These are phyloP conservation scores for Solanum chiquidenum DNA, from an alignment of 257 asterid genomes.

Conservation along the genomic window DNA sequence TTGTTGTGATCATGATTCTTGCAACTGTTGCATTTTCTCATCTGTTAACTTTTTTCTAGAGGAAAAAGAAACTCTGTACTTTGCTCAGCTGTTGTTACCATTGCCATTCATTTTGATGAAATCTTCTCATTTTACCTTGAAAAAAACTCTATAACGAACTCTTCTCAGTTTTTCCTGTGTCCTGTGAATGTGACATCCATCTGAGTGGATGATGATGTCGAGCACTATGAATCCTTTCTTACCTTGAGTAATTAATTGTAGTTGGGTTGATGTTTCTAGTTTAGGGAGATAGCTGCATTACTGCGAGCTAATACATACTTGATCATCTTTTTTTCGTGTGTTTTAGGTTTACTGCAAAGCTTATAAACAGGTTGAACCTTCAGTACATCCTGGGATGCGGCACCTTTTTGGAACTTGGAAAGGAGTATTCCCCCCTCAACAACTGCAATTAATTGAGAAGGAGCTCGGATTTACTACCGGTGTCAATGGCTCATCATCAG, in stretches of 20 bases:
- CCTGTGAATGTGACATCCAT: background rate
- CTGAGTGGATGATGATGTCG: background rate
- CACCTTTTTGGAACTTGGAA: slow-evolving; percentile 97
- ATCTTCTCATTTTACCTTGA: background rate
- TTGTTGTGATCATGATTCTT: background rate
- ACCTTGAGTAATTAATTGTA: background rate
- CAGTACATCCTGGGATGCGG: slow-evolving; percentile 75
- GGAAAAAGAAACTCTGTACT: background rate
- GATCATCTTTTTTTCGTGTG: background rate
- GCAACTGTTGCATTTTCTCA: background rate
- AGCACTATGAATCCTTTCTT: background rate
- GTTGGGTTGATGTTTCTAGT: background rate
- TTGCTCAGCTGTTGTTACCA: background rate
- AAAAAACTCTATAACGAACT: background rate
- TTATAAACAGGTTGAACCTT: slow-evolving; percentile 72
- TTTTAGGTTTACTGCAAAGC: slow-evolving; percentile 81
- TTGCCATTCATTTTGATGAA: background rate
- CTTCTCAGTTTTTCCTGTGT: background rate
- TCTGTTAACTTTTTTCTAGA: background rate
- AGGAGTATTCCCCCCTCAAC: slow-evolving; percentile 71
- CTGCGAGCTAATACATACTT: background rate
- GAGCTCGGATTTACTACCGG: slow-evolving; percentile 69
- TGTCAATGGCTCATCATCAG: slow-evolving; percentile 55
- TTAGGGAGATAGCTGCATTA: background rate
- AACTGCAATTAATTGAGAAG: slow-evolving; percentile 68